Percentiles rank a stretch among this genome's conserved stretches.
Evolutionary conservation across 2,329 filamentous ascomycete genomes (phyloP).

Genomic region (Calonectria crousiana): DNA sequence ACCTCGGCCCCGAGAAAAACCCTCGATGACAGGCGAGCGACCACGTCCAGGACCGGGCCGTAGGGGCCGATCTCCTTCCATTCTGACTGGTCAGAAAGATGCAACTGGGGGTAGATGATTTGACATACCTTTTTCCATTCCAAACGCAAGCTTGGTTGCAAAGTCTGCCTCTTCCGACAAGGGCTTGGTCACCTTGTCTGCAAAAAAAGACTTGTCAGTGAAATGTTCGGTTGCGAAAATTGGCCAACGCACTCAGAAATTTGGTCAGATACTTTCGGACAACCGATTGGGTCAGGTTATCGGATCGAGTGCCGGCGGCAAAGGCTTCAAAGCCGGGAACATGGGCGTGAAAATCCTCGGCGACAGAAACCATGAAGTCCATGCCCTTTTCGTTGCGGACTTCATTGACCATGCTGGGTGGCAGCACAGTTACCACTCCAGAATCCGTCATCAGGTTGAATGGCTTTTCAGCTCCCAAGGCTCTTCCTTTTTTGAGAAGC

Average conservation of each 20-base stretch:
- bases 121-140: not conserved
- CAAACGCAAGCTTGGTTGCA: not conserved
- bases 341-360: not conserved
- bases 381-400: not conserved
- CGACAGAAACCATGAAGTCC: not conserved
- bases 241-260: not conserved
- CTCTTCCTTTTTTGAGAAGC: not conserved
- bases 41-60: not conserved
- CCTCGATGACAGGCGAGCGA: not conserved
- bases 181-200: not conserved
- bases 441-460: not conserved
- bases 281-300: not conserved
- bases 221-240: not conserved
- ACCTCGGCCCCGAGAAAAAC: not conserved
- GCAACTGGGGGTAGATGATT: rapidly evolving
- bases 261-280: not conserved
- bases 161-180: not conserved
- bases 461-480: not conserved
- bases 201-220: not conserved
- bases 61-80: not conserved
- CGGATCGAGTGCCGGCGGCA: not conserved
- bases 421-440: not conserved
- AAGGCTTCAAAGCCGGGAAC: not conserved
- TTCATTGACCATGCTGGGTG: not conserved
- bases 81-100: not conserved